These are phyloP conservation scores for Pinus albicaulis DNA, from an alignment of 75 land plant species.

Conservation along the genomic window DNA sequence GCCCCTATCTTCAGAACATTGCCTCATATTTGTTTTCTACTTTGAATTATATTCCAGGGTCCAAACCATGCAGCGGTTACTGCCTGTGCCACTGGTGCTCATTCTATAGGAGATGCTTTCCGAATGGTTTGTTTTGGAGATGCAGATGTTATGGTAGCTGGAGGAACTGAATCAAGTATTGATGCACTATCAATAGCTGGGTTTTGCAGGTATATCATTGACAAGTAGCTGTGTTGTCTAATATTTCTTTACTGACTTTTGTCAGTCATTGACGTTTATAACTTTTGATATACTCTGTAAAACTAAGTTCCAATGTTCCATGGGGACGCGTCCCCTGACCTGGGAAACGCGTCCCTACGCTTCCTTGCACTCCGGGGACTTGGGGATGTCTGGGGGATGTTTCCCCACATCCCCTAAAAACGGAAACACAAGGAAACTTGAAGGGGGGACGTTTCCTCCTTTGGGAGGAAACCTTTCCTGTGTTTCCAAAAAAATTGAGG, in stretches of 20 bases:
- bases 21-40: background rate
- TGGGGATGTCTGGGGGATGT: too few relatives aligned
- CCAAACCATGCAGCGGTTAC: constrained; percentile 99
- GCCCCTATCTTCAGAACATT: background rate
- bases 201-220: constrained; percentile 67
- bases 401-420: too few relatives aligned
- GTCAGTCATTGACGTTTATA: background rate
- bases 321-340: too few relatives aligned
- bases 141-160: constrained; percentile 99
- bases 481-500: too few relatives aligned
- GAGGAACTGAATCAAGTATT: constrained; percentile 97
- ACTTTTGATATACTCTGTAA: background rate
- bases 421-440: too few relatives aligned
- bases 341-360: too few relatives aligned
- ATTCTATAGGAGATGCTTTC: constrained; percentile 96
- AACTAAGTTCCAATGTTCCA: too few relatives aligned
- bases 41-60: constrained; percentile 54
- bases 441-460: too few relatives aligned
- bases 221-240: background rate
- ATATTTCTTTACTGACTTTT: background rate
- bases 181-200: constrained; percentile 99
- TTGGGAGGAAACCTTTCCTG: too few relatives aligned
- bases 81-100: constrained; percentile 99
- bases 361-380: too few relatives aligned
- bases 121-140: constrained; percentile 99